Evolutionary conservation across 2,329 filamentous ascomycete genomes (phyloP).

Genomic region (Colletotrichum ledebouriae): DNA sequence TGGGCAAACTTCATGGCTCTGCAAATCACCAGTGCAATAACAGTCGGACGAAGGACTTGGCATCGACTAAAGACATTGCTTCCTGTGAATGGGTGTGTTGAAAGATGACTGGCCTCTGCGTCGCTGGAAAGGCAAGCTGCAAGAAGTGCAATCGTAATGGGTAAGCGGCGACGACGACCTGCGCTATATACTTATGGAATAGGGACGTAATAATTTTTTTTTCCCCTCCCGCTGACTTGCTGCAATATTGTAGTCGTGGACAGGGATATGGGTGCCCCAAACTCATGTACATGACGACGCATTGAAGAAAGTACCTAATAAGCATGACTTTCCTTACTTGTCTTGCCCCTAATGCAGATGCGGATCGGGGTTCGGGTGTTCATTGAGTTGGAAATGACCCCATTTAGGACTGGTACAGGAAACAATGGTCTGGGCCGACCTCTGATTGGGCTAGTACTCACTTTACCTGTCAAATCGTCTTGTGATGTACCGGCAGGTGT

Average conservation of each 20-base stretch:
- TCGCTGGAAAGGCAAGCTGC: neutral
- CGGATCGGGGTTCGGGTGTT: too few species aligned
- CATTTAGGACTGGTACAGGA: too few species aligned
- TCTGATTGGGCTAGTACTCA: too few species aligned
- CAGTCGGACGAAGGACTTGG: slow-evolving; percentile 16
- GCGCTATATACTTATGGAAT: slow-evolving; percentile 29
- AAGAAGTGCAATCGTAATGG: neutral
- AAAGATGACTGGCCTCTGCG: neutral
- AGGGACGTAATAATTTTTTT: neutral
- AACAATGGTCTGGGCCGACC: too few species aligned
- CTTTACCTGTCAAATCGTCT: too few species aligned
- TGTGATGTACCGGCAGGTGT: too few species aligned
- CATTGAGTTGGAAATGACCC: too few species aligned
- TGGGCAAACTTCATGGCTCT: slow-evolving; percentile 86
- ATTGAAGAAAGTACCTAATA: too few species aligned
- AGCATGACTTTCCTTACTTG: too few species aligned
- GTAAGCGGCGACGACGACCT: slow-evolving; percentile 1
- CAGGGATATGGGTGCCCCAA: slow-evolving; percentile 9
- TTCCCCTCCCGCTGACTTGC: neutral
- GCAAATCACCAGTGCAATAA: slow-evolving; percentile 21
- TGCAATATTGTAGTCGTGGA: neutral
- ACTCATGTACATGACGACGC: too few species aligned
- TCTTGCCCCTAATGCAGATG: too few species aligned
- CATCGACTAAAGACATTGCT: slow-evolving; percentile 14
- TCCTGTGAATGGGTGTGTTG: neutral